These are phyloP conservation scores for Stemphylium lycopersici DNA, from an alignment of 2,329 filamentous ascomycete species.

Conservation along the genomic window DNA sequence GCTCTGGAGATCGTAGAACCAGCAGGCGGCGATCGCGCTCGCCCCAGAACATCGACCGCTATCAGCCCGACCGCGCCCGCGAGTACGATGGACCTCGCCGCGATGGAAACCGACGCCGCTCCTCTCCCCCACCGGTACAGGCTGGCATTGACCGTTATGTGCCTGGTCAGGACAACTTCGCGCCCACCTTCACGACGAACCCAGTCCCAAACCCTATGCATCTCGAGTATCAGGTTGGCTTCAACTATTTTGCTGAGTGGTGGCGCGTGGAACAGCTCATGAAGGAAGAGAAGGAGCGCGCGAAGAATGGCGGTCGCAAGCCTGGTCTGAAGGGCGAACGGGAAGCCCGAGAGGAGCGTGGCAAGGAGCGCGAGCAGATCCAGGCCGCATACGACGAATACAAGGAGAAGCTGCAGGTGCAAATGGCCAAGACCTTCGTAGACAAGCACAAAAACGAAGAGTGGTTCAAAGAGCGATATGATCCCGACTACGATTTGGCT, in stretches of 20 bases:
- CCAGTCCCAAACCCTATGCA: constrained; percentile 74
- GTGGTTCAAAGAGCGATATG: constrained; percentile 97
- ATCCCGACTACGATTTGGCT: constrained; percentile 77
- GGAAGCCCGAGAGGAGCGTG: constrained; percentile 74
- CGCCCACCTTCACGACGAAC: constrained; percentile 63
- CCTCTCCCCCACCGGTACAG: constrained; percentile 64
- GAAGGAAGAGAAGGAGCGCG: constrained; percentile 79
- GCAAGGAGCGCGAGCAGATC: constrained; percentile 79
- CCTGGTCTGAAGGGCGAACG: constrained; percentile 68
- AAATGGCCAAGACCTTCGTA: constrained; percentile 88
- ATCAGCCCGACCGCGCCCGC: constrained; percentile 73
- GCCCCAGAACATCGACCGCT: constrained; percentile 73
- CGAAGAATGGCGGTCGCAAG: constrained; percentile 71
- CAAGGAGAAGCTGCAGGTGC: constrained; percentile 68
- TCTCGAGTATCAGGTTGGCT: constrained; percentile 80
- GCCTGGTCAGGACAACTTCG: constrained; percentile 69
- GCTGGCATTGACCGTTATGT: constrained; percentile 85
- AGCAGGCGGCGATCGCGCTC: constrained; percentile 69
- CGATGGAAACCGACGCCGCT: constrained; percentile 66
- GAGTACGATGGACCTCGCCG: constrained; percentile 70
- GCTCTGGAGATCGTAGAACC: constrained; percentile 39
- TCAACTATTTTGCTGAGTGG: constrained; percentile 87
- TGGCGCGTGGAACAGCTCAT: constrained; percentile 83
- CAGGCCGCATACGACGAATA: constrained; percentile 71
- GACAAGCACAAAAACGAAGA: constrained; percentile 92